Evolutionary conservation across 768 basidiomycete species (phyloP).

Genomic region (Hypholoma sublateritium): DNA sequence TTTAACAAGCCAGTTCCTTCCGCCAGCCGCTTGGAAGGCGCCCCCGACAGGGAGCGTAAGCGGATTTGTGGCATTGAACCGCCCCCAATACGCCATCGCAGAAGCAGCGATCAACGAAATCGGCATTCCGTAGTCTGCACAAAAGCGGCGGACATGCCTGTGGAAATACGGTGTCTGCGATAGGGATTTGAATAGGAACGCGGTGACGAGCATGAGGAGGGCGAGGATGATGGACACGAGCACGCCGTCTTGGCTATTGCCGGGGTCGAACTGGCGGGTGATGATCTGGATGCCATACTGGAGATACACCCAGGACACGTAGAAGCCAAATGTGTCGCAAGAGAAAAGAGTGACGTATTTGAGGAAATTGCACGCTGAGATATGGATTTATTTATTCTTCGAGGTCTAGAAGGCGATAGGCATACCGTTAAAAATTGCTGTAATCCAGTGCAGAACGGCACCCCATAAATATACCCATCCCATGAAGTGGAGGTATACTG

Average conservation of each 20-base stretch:
- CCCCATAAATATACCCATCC: constrained; percentile 95
- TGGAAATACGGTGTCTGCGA: constrained; percentile 70
- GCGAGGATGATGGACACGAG: constrained; percentile 73
- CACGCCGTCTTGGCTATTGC: constrained; percentile 39
- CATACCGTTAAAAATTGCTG: constrained; percentile 76
- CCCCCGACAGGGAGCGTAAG: constrained; percentile 66
- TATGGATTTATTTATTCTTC: not conserved
- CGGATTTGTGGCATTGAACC: constrained; percentile 59
- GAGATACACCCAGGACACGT: constrained; percentile 86
- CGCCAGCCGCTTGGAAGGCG: constrained; percentile 71
- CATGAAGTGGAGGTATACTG: constrained; percentile 81
- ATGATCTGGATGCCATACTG: constrained; percentile 89
- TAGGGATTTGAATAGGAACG: constrained; percentile 71
- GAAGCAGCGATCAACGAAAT: constrained; percentile 77
- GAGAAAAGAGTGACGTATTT: constrained; percentile 88
- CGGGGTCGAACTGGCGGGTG: constrained; percentile 61
- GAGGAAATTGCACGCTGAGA: constrained; percentile 75
- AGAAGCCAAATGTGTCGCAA: constrained; percentile 92
- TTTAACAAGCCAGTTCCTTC: constrained; percentile 77
- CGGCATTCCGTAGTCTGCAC: constrained; percentile 91
- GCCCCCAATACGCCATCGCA: constrained; percentile 85
- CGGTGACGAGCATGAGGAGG: constrained; percentile 70
- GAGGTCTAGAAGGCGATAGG: not conserved
- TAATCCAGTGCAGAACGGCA: constrained; percentile 82
- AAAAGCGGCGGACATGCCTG: constrained; percentile 69